Evolutionary conservation across 1,139 yeast genomes (phyloP).

Genomic region (Candida tropicalis): DNA sequence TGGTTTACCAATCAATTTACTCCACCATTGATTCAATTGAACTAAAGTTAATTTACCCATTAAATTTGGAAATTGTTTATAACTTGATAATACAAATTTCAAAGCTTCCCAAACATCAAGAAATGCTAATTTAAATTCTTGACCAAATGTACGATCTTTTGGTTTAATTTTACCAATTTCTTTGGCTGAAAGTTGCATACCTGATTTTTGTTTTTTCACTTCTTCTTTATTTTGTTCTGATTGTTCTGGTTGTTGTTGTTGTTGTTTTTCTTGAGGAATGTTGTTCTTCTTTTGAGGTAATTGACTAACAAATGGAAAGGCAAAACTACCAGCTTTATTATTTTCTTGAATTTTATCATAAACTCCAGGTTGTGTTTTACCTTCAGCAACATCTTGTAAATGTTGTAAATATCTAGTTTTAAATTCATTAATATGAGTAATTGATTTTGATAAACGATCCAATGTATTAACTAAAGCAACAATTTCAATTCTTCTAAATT

Average conservation of each 20-base stretch:
- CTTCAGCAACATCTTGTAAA: conserved; percentile 43
- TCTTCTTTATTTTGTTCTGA: conserved; percentile 6
- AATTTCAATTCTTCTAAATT: conserved; percentile 79
- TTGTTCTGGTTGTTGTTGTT: conserved; percentile 8
- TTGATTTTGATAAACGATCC: conserved; percentile 85
- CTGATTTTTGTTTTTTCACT: conserved; percentile 3
- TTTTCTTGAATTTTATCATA: conserved; percentile 33
- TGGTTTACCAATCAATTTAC: conserved; percentile 62
- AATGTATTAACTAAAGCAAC: conserved; percentile 91
- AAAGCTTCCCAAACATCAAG: conserved; percentile 64
- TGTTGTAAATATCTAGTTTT: conserved; percentile 54
- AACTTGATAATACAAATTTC: conserved; percentile 66
- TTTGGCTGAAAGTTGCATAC: conserved; percentile 9
- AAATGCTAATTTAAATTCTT: conserved; percentile 56
- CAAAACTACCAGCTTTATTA: conserved; percentile 30
- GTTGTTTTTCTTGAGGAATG: conserved; percentile 13
- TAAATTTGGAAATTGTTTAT: conserved; percentile 68
- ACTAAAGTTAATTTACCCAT: conserved; percentile 53
- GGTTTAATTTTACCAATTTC: conserved; percentile 13
- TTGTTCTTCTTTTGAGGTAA: conserved; percentile 16
- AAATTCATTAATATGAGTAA: conserved; percentile 74
- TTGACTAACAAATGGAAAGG: conserved; percentile 38
- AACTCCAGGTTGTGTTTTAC: conserved; percentile 45
- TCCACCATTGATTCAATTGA: conserved; percentile 66
- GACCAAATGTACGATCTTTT: conserved; percentile 28